Evolutionary conservation across 257 asterid species (phyloP).

Genomic region (Ocimum tenuiflorum): DNA sequence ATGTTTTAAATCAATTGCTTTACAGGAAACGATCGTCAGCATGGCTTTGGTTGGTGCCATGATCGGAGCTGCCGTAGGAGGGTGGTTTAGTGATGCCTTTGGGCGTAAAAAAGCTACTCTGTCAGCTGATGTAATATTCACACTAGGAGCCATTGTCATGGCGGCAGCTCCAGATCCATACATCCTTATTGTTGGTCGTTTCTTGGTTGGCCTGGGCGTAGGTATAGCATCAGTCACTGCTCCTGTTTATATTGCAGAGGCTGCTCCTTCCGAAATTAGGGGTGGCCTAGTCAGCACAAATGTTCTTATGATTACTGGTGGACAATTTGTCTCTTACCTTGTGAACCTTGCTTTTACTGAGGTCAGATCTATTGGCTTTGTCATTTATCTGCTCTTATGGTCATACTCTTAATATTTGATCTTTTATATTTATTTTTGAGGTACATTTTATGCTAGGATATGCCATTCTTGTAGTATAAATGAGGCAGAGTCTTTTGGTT

Average conservation of each 20-base stretch:
- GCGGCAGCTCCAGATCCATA: slow-evolving; percentile 81
- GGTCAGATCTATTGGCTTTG: slow-evolving; percentile 39
- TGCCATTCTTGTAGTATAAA: too few species aligned
- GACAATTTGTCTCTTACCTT: slow-evolving; percentile 92
- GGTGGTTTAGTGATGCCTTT: slow-evolving; percentile 76
- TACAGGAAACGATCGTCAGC: slow-evolving; percentile 93
- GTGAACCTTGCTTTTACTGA: slow-evolving; percentile 93
- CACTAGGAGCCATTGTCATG: slow-evolving; percentile 72
- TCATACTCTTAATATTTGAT: background rate
- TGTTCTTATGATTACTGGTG: slow-evolving; percentile 96
- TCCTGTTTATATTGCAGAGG: slow-evolving; percentile 94
- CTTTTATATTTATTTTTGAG: background rate
- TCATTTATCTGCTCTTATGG: slow-evolving; percentile 2
- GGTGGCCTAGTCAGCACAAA: slow-evolving; percentile 96
- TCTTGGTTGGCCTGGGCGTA: slow-evolving; percentile 78
- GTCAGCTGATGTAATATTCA: slow-evolving; percentile 76
- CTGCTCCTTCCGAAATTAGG: slow-evolving; percentile 83
- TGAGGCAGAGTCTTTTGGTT: background rate
- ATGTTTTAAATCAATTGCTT: slow-evolving; percentile 6
- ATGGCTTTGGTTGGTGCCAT: slow-evolving; percentile 96
- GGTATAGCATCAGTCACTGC: slow-evolving; percentile 98
- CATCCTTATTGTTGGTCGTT: slow-evolving; percentile 70
- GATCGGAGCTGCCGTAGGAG: slow-evolving; percentile 84
- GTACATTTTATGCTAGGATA: background rate
- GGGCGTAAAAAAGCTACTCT: slow-evolving; percentile 95